Evolutionary conservation across 176 grass and related monocot species (phyloP).

Genomic region (Poa pratensis): DNA sequence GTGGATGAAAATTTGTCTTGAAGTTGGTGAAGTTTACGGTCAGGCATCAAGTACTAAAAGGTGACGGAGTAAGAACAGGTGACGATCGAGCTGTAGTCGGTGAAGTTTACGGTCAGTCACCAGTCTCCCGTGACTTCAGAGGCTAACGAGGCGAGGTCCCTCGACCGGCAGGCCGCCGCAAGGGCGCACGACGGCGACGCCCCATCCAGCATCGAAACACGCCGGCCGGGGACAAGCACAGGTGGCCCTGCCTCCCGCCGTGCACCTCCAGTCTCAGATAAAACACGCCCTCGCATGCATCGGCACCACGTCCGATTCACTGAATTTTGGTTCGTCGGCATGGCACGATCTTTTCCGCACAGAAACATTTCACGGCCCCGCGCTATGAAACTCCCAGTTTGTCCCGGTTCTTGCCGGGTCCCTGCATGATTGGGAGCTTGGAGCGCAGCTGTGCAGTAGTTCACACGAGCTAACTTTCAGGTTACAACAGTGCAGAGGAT

Average conservation of each 20-base stretch:
- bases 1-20: background rate
- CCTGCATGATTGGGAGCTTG: background rate
- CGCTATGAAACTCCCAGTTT: slow-evolving; percentile 9
- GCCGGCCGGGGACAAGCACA: background rate
- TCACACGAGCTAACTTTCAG: slow-evolving; percentile 5
- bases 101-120: background rate
- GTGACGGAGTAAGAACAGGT: too few species aligned
- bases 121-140: background rate
- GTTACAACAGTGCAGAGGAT: background rate
- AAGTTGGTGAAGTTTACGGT: background rate
- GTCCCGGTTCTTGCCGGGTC: background rate
- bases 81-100: too few species aligned
- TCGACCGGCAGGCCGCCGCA: slow-evolving; percentile 22
- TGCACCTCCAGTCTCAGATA: background rate
- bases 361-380: too few species aligned
- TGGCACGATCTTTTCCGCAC: too few species aligned
- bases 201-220: background rate
- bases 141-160: background rate
- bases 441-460: background rate
- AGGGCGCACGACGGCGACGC: slow-evolving; percentile 15
- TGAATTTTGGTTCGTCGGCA: background rate
- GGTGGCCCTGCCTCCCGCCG: background rate
- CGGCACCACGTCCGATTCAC: background rate
- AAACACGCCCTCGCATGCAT: background rate
- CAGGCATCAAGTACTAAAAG: background rate